Base-by-base conservation (phyloP, 805 yeast species). In the Kodamaea hsintzibuensis region DNA sequence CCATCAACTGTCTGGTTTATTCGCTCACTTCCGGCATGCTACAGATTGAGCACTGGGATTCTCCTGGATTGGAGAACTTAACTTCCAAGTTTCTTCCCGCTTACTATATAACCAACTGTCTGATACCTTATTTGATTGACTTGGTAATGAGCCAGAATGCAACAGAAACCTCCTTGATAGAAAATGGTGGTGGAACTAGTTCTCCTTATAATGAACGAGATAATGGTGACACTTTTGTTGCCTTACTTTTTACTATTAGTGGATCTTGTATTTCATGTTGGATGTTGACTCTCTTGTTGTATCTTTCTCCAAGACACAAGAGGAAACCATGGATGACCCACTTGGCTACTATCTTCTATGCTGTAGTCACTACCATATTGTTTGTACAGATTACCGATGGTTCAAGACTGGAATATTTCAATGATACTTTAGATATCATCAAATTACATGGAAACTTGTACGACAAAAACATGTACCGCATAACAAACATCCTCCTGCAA, bases 201-300 rank as follows among this genome's bases (percentile, higher is more conserved):
- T 56, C 58, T 19, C 73, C 72, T 7, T 69, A 68, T 50, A 69
- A 69, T 54, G 58, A 61, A 19, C 53, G 63, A 12, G 73, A 72
- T 54, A 71, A 70, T 55, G 79, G 79, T n/a, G 76, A 72, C 56
- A 62, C 74, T 17, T 72, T 73, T 55, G 74, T 76, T 42, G 77
- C 79, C 17, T 68, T 84, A 2, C 68, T 81, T 44, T 84, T 82
- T 67, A 79, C 79, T n/a, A 63, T 80, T 3, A 76, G 82, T 52
- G 82, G 85, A 0, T 73, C 82, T 16, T 82, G 83, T 55, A 82
- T 83, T 5, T 78, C 86, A 13, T 74, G 85, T 25, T 89, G 96
- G 96, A 82, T 88, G 83, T 72, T 89, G 22, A 69, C 86, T 49
- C 56, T 87, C 14, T 68, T 88, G 35, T 72, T 87, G 43, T 62